These are phyloP conservation scores for Patellifolia procumbens DNA, from an alignment of 179 eudicot species.

Conservation along the genomic window DNA sequence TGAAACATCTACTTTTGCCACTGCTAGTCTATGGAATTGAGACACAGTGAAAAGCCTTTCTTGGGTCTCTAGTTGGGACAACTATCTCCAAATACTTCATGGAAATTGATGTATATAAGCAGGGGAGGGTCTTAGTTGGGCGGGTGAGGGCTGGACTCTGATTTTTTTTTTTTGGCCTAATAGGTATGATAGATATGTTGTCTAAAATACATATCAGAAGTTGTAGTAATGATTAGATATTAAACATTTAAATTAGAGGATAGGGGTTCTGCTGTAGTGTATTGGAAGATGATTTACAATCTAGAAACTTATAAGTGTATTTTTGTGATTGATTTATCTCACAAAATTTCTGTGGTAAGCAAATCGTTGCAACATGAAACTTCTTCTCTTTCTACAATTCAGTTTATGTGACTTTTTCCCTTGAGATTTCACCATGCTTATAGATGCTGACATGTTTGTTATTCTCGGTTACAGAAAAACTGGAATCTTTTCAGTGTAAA, in stretches of 20 bases:
- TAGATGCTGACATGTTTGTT: not conserved
- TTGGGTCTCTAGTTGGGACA: not conserved
- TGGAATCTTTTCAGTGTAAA: conserved; percentile 93
- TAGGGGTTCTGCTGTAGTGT: too few relatives aligned
- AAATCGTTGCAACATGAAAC: not conserved
- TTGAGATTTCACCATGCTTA: not conserved
- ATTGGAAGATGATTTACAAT: conserved; percentile 40
- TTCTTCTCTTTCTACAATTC: not conserved
- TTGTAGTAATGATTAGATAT: too few relatives aligned
- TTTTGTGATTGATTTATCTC: conserved; percentile 16
- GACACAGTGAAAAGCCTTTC: not conserved
- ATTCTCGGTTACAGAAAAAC: conserved; percentile 54
- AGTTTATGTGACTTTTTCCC: not conserved
- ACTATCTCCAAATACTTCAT: not conserved
- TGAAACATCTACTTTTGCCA: too few relatives aligned
- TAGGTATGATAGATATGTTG: too few relatives aligned
- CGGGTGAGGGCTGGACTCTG: too few relatives aligned
- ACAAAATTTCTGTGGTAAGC: conserved; percentile 4
- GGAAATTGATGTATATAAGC: not conserved
- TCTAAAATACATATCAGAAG: too few relatives aligned
- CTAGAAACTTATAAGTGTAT: conserved; percentile 86
- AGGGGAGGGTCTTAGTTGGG: not conserved
- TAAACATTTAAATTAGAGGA: too few relatives aligned
- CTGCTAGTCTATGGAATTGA: not conserved
- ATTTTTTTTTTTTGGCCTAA: too few relatives aligned